phyloP scores from a whole-genome alignment of 2,329 filamentous ascomycete species.

The Aspergillus clavatus region DNA sequence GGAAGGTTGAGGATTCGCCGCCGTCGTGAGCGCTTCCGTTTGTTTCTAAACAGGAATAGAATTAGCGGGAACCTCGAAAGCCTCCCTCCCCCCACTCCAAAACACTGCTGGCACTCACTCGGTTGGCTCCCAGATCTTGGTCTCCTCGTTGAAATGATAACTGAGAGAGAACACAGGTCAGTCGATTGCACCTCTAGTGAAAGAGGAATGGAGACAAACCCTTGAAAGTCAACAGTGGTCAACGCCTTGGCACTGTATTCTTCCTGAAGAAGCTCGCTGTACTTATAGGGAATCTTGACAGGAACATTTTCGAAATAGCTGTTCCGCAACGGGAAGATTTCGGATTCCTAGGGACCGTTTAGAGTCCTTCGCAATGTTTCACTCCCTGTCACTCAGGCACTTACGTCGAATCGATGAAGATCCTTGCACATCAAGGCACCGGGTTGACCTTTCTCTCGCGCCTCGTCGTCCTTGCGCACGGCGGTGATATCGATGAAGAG shows the following conservation, averaged over 20 bases:
- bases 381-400: slow-evolving; percentile 9
- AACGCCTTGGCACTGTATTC: slow-evolving; percentile 52
- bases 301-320: slow-evolving; percentile 51
- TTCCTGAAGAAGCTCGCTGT: slow-evolving; percentile 49
- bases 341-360: slow-evolving; percentile 34
- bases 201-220: slow-evolving; percentile 22
- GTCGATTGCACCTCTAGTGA: background rate
- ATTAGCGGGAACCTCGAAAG: no score
- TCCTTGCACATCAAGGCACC: slow-evolving; percentile 55
- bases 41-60: background rate
- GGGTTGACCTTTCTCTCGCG: slow-evolving; percentile 33
- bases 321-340: slow-evolving; percentile 55
- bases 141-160: slow-evolving; percentile 31
- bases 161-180: slow-evolving; percentile 20
- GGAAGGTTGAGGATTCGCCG: slow-evolving; percentile 1
- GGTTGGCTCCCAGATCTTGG: slow-evolving; percentile 27
- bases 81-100: no score
- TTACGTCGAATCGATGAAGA: slow-evolving; percentile 48
- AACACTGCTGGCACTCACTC: slow-evolving; percentile 12
- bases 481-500: slow-evolving; percentile 60
- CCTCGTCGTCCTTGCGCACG: slow-evolving; percentile 45
- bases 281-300: slow-evolving; percentile 54
- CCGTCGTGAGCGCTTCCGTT: slow-evolving; percentile 8
- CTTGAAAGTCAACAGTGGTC: slow-evolving; percentile 43
- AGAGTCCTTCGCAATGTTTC: slow-evolving; percentile 3